Evolutionary conservation across 2,329 filamentous ascomycete species (phyloP), one percentile per base, ranked within the genome.

Genomic region (Exophiala sp.): DNA sequence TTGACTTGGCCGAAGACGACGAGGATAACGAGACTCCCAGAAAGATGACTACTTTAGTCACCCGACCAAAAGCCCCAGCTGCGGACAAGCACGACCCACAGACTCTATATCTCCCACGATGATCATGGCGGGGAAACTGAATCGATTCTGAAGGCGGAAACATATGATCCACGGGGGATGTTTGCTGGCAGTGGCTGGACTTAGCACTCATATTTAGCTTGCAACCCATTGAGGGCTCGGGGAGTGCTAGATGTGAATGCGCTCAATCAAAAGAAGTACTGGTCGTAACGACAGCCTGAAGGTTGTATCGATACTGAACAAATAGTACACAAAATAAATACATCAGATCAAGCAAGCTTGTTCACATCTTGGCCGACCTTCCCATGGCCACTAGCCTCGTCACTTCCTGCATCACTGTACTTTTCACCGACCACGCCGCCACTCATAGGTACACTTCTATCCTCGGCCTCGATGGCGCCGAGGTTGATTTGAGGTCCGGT

Each of bases 1-100:
- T 59, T 39, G 59, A 61, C 18, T 46, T 61, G n/a, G 53, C 39
- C 3, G 53, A 57, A n/a, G 59, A 61, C 29, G 44, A 40, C 18
- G 54, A 48, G 20, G 39, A 20, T 44, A 44, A 50, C 24, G 9
- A 41, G 35, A 21, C 44, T 18, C 32, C 9, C 44, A 40, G 20
- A 47, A 49, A n/a, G 32, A 41, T 34, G 36, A 45, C 33, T 18
- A 35, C 35, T 12, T 20, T 16, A n/a, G 45, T 41, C 20, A 35
- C 24, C 9, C 20, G 39, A 24, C 46, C 24, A 35, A 35, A 50
- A 18, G 29, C 29, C 3, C 18, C 42, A 20, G 14, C 16, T 2
- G 12, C 20, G 21, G 42, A 32, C 12, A 20, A 38, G 12, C 33
- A 16, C 34, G 21, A 9, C 10, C 33, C 34, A 40, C 34, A 16